Base-by-base conservation (phyloP, 108 stramenopile genomes). In the Cylindrotheca fusiformis region DNA sequence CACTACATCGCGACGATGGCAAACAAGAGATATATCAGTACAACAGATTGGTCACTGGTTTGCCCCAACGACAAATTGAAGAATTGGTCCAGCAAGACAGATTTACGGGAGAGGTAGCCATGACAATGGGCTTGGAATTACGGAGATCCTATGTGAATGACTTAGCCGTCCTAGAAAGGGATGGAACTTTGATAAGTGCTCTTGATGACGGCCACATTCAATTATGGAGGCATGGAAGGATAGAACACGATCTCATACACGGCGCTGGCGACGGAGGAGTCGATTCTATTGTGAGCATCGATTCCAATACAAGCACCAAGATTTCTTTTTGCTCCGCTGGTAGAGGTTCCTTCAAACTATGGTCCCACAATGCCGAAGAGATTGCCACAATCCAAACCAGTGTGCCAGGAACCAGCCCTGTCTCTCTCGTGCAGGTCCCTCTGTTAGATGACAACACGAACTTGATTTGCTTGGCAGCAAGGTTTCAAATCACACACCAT, bases 121-220 rank as follows among this genome's bases (percentile, higher is more conserved):
- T 83, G 82, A 79, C 75, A 36, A 45, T 83, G 75, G 82, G 82
- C 1, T 56, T 83, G 59, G 78, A 83, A 60, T 56, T 83, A 1
- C 71, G 75, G 20, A 52, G 78, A 48, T 75, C 76, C 14, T 83
- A 83, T 48, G 68, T 83, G 32, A 83, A 83, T 54, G 75, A 75
- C 20, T 52, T 83, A 10, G 82, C 75, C 22, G 76, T 80, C 1
- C 65, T 79, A 1, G 12, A 25, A 0, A 3, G 26, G 2, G 67
- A 77, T 50, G 82, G 82, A 3, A 76, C 78, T 3, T 45, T 79
- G 30, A 60, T 83, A 3, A 73, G 75, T 58, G 82, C 53, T 0
- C 25, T 80, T 48, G 78, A 79, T 26, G 76, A 83, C 59, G 82
- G 82, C 2, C 82, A 83, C 31, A 58, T 83, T 1, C 78, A 83